Evolutionary conservation across 805 yeast species (phyloP), one percentile per base, ranked within the genome.

Genomic region (Starmerella kuoi): DNA sequence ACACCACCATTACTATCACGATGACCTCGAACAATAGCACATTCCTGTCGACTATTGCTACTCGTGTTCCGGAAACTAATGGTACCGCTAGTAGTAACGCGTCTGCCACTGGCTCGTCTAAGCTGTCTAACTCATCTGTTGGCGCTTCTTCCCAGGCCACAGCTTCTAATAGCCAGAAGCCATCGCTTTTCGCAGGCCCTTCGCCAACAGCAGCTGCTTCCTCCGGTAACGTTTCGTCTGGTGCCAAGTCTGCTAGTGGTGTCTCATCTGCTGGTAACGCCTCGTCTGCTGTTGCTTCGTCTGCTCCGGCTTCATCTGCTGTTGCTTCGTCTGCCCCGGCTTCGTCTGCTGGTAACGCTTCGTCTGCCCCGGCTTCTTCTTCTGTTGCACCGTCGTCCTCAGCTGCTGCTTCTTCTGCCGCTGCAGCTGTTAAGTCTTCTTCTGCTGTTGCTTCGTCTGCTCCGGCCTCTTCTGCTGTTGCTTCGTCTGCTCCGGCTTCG

Each of bases 1-100:
- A 42, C 27, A 45, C 48, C 20, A 47, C 53, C 9, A 40, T 38
- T 26, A 39, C 50, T 12, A 32, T 45, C 38, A 49, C 50, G 15
- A 45, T 36, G 41, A 40, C 40, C 14, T 5, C 31, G 12, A 31
- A 37, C 27, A 27, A 26, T 18, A 38, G 42, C 37, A 38, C 40
- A 27, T 35, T 9, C 38, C 39, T 23, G 18, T 33, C 46, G 21
- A 31, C 43, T n/a, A 5, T 38, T 20, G 17, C 21, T n/a, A 33
- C 37, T 7, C 24, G 15, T 6, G 26, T 33, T 6, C 37, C 37
- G 26, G 37, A 45, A 7, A 24, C 47, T 19, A 17, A 22, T 15
- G 37, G 41, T 40, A 37, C 37, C 8, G 35, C 20, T 7, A 30
- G 39, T 15, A 9, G 25, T 17, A 27, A 5, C 42, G 27, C 35